Evolutionary conservation across 176 grass and related monocot genomes (phyloP), one percentile per base, ranked within the genome.

Genomic region (Dendrocalamus sinicus): DNA sequence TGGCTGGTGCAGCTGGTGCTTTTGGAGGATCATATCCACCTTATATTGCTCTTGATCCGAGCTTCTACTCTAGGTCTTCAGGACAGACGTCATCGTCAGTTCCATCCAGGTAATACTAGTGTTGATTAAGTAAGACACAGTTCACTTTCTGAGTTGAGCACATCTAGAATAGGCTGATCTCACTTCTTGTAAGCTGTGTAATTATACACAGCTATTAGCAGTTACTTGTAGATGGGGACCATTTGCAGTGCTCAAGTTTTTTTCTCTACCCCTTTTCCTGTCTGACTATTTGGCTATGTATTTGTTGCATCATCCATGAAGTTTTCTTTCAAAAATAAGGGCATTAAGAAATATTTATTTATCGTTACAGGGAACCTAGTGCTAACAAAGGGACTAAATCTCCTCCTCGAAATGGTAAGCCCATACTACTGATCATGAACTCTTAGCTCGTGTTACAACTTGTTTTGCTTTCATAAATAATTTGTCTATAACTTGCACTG

Each of bases 21-120:
- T 87, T 98, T 83, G 91, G 93, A 63, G 87, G 85, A 81, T 86
- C 91, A 7, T 98, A 92, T 95, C 91, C 83, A 73, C 94, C 94
- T 58, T 99, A 99, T 59, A 92, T 99, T 82, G 57, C 94, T 43
- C 89, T 98, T 57, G 95, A 98, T 76, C 84, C 87, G 16, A 86
- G 90, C 40, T 94, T 92, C 85, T 99, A 96, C 87, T 86, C 88
- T 64, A 88, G 76, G 28, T 80, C 89, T 88, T 84, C 93, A 79
- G 91, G 89, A 54, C 91, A 95, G 73, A 87, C 86, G 4, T 92
- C 91, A 39, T 89, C 93, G 3, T 85, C 86, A 60, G 32, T 70
- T 89, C 59, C 88, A 43, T 89, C 93, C 35, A 95, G 86, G 93
- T 95, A 77, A 71, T 76, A 63, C 32, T 63, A 45, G 26, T 81